phyloP scores from a whole-genome alignment of 352 stramenopile genomes.

The Pythium angustatum region DNA sequence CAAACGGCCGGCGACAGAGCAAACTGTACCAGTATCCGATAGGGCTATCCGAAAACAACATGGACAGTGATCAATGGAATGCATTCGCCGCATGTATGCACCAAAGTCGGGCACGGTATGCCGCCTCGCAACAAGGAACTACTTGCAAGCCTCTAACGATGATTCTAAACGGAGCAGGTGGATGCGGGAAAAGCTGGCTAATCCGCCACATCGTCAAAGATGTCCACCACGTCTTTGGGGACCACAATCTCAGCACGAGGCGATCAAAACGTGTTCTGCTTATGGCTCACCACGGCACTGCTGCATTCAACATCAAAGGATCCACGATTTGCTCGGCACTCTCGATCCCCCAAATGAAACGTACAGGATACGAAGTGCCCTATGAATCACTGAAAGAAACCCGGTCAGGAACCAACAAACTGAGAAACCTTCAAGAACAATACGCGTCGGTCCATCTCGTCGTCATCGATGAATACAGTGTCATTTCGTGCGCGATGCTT shows the following conservation, averaged over 20 bases:
- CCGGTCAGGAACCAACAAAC: not conserved
- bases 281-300: conserved; percentile 10
- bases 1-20: not conserved
- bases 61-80: conserved; percentile 3
- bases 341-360: not conserved
- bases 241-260: not conserved
- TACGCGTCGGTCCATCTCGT: conserved; percentile 15
- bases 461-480: conserved; percentile 20
- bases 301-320: conserved; percentile 20
- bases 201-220: conserved; percentile 17
- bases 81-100: conserved; percentile 1
- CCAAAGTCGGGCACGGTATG: not conserved
- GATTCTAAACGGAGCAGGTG: conserved; percentile 8
- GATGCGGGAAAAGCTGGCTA: conserved; percentile 8
- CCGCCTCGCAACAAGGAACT: too few relatives aligned
- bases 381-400: conserved; percentile 5
- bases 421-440: conserved; percentile 6
- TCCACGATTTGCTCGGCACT: conserved; percentile 9
- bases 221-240: conserved; percentile 1
- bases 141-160: not conserved
- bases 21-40: conserved; percentile 4
- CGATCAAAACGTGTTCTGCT: conserved; percentile 11
- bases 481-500: conserved; percentile 20
- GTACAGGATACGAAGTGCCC: not conserved
- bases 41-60: not conserved